Conservation (phyloP, 345 rosid genomes). For the Lepidium aucheri region DNA sequence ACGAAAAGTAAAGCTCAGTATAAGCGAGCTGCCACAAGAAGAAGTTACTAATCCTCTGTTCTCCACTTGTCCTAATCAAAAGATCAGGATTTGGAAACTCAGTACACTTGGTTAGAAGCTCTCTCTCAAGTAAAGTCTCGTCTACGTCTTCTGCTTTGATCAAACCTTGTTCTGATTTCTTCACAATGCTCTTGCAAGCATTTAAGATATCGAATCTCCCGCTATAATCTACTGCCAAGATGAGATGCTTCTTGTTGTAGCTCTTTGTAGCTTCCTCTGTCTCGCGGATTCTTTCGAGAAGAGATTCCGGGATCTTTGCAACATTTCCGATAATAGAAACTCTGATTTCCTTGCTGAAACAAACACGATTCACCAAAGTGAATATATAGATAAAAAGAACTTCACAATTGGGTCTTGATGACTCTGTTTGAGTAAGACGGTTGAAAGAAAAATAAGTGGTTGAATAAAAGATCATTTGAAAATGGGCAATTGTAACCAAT, state of each 20-base stretch:
- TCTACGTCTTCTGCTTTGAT: conserved; percentile 44
- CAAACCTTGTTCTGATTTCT: conserved; percentile 33
- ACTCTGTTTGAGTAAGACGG: no score
- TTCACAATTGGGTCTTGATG: no score
- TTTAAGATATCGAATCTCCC: conserved; percentile 53
- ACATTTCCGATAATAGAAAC: conserved; percentile 52
- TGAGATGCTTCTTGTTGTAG: conserved; percentile 42
- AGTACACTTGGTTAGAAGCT: conserved; percentile 49
- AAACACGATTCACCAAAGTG: neutral
- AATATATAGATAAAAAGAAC: no score
- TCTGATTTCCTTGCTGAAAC: conserved; percentile 36
- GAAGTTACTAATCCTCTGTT: conserved; percentile 67
- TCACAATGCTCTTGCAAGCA: conserved; percentile 52
- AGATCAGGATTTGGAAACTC: conserved; percentile 55
- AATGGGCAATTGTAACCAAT: no score
- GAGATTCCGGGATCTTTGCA: conserved; percentile 35
- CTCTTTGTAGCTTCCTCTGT: conserved; percentile 39
- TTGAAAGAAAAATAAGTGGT: no score
- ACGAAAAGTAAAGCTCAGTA: conserved; percentile 54
- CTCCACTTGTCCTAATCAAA: conserved; percentile 66
- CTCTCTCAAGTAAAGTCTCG: conserved; percentile 45
- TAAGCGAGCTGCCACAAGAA: conserved; percentile 69
- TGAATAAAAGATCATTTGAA: no score
- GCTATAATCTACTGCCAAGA: conserved; percentile 59
- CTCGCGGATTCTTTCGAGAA: conserved; percentile 26